These are phyloP conservation scores for Eucalyptus sideroxylon DNA, from an alignment of 345 rosid species.

Conservation along the genomic window DNA sequence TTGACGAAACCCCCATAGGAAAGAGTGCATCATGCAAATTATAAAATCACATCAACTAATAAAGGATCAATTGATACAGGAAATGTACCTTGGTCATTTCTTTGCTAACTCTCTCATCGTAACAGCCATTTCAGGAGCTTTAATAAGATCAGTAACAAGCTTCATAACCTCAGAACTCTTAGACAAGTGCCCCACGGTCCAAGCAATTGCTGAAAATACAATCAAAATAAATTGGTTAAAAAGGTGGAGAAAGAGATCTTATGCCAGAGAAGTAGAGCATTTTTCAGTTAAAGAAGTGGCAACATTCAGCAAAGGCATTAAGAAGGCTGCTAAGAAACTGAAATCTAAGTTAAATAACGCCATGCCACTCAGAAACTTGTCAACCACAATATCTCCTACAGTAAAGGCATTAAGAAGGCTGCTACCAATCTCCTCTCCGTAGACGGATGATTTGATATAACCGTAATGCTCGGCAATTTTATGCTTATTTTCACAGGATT, in stretches of 20 bases:
- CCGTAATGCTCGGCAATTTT: not conserved
- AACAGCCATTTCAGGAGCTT: conserved; percentile 87
- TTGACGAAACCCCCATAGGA: not conserved
- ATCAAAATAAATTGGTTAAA: no score
- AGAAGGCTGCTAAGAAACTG: no score
- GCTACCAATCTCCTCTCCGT: not conserved
- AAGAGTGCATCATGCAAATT: not conserved
- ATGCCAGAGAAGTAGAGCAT: no score
- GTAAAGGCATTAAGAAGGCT: not conserved
- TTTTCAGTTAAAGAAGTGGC: no score
- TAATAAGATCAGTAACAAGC: conserved; percentile 84
- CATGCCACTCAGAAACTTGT: no score
- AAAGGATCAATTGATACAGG: not conserved
- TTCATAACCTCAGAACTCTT: conserved; percentile 96
- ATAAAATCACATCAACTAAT: not conserved
- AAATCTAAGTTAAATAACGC: no score
- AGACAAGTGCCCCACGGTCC: conserved; percentile 79
- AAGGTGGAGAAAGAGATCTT: no score
- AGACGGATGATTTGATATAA: not conserved
- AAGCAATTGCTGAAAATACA: conserved; percentile 17
- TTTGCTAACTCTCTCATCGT: conserved; percentile 87
- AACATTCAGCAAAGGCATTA: no score
- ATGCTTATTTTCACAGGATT: not conserved
- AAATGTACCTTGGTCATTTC: conserved; percentile 73
- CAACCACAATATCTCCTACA: not conserved